Percentiles rank a stretch among this genome's conserved stretches.
Evolutionary conservation across 208 protist species (phyloP).

Genomic region (Herpetomonas tarakana): DNA sequence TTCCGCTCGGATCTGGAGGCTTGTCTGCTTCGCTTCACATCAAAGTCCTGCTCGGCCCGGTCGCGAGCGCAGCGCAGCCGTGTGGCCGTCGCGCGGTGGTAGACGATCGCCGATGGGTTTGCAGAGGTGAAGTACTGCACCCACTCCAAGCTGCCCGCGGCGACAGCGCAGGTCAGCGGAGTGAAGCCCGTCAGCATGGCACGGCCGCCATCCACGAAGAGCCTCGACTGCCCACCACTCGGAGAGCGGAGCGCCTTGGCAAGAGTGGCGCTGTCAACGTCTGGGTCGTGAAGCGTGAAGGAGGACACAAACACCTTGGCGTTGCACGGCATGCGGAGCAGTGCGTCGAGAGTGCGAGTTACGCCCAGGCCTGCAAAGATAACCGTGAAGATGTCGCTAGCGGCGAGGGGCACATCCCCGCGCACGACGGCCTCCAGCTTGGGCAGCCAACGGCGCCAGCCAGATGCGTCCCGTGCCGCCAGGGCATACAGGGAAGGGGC

Average conservation of each 20-base stretch:
- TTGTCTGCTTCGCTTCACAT: conserved; percentile 1
- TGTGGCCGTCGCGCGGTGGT: conserved; percentile 45
- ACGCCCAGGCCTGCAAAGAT: conserved; percentile 45
- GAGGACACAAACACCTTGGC: conserved; percentile 31
- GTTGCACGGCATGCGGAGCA: conserved; percentile 37
- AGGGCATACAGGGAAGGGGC: conserved; percentile 47
- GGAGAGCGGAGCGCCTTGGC: conserved; percentile 11
- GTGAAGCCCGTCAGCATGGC: conserved; percentile 51
- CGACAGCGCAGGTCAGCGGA: conserved; percentile 56
- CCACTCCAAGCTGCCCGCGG: conserved; percentile 57
- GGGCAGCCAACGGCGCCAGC: conserved; percentile 29
- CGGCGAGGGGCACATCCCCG: conserved; percentile 17
- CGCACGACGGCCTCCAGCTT: conserved; percentile 28
- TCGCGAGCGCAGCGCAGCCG: conserved; percentile 5
- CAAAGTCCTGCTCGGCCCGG: conserved; percentile 1
- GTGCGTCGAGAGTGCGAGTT: conserved; percentile 30
- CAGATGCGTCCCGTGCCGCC: conserved; percentile 20
- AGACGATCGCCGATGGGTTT: conserved; percentile 36
- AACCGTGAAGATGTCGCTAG: conserved; percentile 33
- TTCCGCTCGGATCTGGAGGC: background rate
- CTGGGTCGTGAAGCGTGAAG: conserved; percentile 20
- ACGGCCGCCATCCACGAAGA: conserved; percentile 32
- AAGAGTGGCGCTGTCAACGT: background rate
- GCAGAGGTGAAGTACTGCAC: conserved; percentile 49
- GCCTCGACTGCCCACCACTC: conserved; percentile 14